These are phyloP conservation scores for Cryphonectria carpinicola DNA, from an alignment of 2,329 filamentous ascomycete genomes.

Conservation along the genomic window DNA sequence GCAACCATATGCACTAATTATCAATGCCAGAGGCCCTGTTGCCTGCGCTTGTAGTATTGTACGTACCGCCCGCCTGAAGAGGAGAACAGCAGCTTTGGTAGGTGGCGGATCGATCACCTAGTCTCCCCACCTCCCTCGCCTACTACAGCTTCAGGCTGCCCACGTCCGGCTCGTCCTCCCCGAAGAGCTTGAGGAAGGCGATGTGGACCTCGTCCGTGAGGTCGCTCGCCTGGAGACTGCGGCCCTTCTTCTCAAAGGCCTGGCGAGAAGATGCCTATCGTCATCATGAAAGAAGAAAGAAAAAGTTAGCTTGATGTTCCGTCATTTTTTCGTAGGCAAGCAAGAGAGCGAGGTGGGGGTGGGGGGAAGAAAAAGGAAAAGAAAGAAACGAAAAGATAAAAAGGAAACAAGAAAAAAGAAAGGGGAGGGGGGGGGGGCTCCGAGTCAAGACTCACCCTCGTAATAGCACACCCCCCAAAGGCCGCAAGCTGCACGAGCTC, in stretches of 20 bases:
- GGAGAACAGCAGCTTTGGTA: neutral
- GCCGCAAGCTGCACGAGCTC: conserved; percentile 75
- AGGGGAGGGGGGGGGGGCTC: neutral
- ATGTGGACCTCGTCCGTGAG: conserved; percentile 86
- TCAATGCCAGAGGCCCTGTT: neutral
- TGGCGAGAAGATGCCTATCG: conserved; percentile 78
- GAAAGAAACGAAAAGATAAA: conserved; percentile 1
- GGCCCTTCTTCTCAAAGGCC: conserved; percentile 83
- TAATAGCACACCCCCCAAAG: conserved; percentile 85
- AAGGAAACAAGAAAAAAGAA: neutral
- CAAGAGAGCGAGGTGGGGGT: neutral
- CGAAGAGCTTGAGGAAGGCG: conserved; percentile 80
- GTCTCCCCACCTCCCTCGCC: neutral
- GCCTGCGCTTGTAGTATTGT: neutral
- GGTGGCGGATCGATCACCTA: neutral
- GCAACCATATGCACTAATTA: neutral
- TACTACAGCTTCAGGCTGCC: conserved; percentile 43
- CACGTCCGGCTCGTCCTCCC: conserved; percentile 61
- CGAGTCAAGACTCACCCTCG: conserved; percentile 61
- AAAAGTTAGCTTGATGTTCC: conserved; percentile 24
- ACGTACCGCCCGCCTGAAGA: neutral
- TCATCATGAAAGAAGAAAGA: too few relatives aligned
- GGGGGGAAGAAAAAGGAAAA: neutral
- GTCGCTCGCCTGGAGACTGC: conserved; percentile 90
- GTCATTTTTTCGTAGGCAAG: neutral